phyloP scores from a whole-genome alignment of 768 basidiomycete species.

The Hypholoma sublateritium region DNA sequence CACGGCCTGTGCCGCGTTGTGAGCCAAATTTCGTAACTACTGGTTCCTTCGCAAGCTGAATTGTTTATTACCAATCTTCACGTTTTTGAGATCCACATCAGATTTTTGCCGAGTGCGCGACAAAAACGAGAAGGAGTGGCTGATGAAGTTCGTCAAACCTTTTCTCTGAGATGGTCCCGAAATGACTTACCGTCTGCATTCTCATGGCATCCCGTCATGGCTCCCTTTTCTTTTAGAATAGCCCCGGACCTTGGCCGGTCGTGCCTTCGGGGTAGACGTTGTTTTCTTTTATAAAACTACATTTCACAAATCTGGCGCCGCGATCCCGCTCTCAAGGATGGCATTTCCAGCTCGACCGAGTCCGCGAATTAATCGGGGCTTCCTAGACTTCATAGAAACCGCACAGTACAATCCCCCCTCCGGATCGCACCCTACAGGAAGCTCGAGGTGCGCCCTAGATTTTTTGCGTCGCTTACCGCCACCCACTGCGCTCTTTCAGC shows the following conservation, averaged over 20 bases:
- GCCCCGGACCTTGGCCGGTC: constrained; percentile 16
- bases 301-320: neutral
- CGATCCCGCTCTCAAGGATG: constrained; percentile 1
- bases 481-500: constrained; percentile 5
- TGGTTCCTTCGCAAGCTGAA: neutral
- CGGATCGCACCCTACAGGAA: constrained; percentile 7
- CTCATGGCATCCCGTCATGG: constrained; percentile 7
- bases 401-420: constrained; percentile 17
- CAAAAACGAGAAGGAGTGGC: neutral
- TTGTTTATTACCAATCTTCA: constrained; percentile 3
- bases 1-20: constrained; percentile 23
- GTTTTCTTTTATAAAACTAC: constrained; percentile 1
- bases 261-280: constrained; percentile 3
- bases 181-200: constrained; percentile 1
- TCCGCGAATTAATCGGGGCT: constrained; percentile 4
- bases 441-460: constrained; percentile 8
- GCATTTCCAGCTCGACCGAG: constrained; percentile 6
- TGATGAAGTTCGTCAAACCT: constrained; percentile 2
- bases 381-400: constrained; percentile 24
- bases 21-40: constrained; percentile 22
- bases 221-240: constrained; percentile 16
- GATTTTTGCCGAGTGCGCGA: constrained; percentile 3
- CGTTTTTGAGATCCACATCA: neutral
- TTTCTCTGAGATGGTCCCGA: constrained; percentile 1
- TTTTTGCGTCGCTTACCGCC: neutral